A percentile compares a stretch with the other conserved stretches of the same genome.
Evolutionary conservation across 2,329 filamentous ascomycete species (phyloP).

Genomic region (Pseudogymnoascus verrucosus): DNA sequence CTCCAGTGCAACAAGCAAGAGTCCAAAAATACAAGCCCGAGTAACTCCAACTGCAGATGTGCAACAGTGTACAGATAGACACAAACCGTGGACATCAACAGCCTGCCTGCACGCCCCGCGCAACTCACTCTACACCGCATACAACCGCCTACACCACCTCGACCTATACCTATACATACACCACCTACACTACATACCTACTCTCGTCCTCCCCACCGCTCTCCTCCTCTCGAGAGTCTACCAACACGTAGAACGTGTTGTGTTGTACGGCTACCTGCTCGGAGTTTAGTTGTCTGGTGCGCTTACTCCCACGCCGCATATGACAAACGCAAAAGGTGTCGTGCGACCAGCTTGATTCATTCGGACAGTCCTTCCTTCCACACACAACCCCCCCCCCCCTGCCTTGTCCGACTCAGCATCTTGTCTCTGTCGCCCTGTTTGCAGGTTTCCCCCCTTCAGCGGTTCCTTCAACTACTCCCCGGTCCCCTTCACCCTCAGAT

Average conservation of each 20-base stretch:
- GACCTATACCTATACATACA: not conserved
- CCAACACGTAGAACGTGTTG: not conserved
- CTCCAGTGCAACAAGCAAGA: not conserved
- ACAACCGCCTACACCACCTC: not conserved
- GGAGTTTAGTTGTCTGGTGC: slow-evolving; percentile 17
- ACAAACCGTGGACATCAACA: not conserved
- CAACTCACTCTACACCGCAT: not conserved
- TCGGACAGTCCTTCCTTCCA: not conserved
- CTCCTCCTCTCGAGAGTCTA: not conserved
- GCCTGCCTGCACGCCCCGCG: not conserved
- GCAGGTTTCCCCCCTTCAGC: slow-evolving; percentile 17
- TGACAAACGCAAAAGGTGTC: slow-evolving; percentile 30
- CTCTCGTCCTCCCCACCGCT: not conserved
- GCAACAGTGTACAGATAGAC: not conserved
- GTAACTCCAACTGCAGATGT: not conserved
- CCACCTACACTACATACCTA: not conserved
- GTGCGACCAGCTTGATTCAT: slow-evolving; percentile 22
- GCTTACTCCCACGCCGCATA: slow-evolving; percentile 25
- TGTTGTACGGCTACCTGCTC: slow-evolving; percentile 26
- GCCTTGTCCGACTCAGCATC: not conserved
- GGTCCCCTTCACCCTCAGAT: slow-evolving; percentile 23
- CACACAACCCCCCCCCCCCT: not conserved
- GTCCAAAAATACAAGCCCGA: not conserved
- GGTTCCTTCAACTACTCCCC: slow-evolving; percentile 22
- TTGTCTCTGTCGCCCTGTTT: not conserved